Evolutionary conservation across 2,329 filamentous ascomycete species (phyloP).

Genomic region (Aspergillus sp.): DNA sequence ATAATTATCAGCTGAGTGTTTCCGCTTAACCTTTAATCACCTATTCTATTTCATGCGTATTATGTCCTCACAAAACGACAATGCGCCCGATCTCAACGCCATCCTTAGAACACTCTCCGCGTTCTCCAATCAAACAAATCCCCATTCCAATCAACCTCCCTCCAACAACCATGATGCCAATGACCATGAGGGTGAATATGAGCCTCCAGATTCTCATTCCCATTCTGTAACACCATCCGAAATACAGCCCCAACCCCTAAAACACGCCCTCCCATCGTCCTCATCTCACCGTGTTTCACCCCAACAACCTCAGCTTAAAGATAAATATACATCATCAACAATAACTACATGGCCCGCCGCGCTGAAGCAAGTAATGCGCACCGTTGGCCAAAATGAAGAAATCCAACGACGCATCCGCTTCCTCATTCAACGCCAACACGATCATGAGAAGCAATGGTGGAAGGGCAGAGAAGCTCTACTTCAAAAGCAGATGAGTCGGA

Average conservation of each 20-base stretch:
- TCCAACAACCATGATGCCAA: not conserved
- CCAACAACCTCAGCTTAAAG: not conserved
- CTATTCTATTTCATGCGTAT: not conserved
- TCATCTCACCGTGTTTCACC: not conserved
- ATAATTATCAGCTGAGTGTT: not conserved
- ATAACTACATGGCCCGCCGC: conserved; percentile 55
- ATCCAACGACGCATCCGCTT: conserved; percentile 49
- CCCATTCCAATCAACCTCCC: not conserved
- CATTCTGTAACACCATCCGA: not conserved
- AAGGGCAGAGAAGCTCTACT: conserved; percentile 52
- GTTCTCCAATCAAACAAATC: conserved; percentile 25
- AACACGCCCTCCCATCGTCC: not conserved
- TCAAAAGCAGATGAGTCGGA: conserved; percentile 51
- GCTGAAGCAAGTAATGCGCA: conserved; percentile 52
- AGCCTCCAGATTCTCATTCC: conserved; percentile 18
- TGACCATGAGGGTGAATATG: conserved; percentile 17
- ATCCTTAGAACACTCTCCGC: conserved; percentile 44
- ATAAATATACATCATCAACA: conserved; percentile 32
- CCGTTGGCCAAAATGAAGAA: conserved; percentile 47
- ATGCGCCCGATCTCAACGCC: conserved; percentile 39
- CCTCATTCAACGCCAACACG: conserved; percentile 63
- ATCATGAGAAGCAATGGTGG: conserved; percentile 64
- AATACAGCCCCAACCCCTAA: not conserved
- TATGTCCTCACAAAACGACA: conserved; percentile 22
- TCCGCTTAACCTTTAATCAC: not conserved